A percentile compares a stretch with the other conserved stretches of the same genome.
These are phyloP conservation scores for Agrocybe chaxingu DNA, from an alignment of 768 basidiomycete genomes.

Conservation along the genomic window DNA sequence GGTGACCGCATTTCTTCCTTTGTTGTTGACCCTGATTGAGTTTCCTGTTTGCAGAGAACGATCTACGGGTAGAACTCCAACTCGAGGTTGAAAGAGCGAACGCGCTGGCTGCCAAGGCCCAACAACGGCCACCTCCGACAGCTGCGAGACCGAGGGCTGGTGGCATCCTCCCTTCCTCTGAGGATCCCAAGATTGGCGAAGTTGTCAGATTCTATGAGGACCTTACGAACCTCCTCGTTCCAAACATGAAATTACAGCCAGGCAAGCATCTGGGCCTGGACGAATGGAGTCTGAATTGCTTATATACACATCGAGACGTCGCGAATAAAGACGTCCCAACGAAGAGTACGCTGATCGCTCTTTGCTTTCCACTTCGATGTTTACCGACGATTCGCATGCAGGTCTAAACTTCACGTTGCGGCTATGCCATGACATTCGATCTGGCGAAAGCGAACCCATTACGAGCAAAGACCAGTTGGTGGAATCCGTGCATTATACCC, in stretches of 20 bases:
- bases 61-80: constrained; percentile 53
- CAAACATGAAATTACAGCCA: constrained; percentile 46
- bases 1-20: not conserved
- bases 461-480: constrained; percentile 36
- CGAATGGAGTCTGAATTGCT: constrained; percentile 61
- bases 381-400: constrained; percentile 19
- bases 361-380: not conserved
- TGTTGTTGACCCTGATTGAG: not conserved
- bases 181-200: constrained; percentile 57
- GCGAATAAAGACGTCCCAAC: constrained; percentile 22
- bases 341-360: constrained; percentile 31
- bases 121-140: constrained; percentile 39
- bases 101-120: constrained; percentile 36
- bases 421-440: constrained; percentile 38
- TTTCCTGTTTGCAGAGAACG: constrained; percentile 36
- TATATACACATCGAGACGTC: constrained; percentile 55
- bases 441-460: constrained; percentile 27
- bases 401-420: constrained; percentile 61
- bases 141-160: constrained; percentile 31
- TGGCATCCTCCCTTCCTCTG: constrained; percentile 27
- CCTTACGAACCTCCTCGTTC: constrained; percentile 74
- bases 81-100: constrained; percentile 59
- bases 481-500: constrained; percentile 57
- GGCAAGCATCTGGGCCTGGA: constrained; percentile 44
- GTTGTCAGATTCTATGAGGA: constrained; percentile 83